phyloP scores from a whole-genome alignment of 148 eudicot species.

The Rhododendron ferrugineum region DNA sequence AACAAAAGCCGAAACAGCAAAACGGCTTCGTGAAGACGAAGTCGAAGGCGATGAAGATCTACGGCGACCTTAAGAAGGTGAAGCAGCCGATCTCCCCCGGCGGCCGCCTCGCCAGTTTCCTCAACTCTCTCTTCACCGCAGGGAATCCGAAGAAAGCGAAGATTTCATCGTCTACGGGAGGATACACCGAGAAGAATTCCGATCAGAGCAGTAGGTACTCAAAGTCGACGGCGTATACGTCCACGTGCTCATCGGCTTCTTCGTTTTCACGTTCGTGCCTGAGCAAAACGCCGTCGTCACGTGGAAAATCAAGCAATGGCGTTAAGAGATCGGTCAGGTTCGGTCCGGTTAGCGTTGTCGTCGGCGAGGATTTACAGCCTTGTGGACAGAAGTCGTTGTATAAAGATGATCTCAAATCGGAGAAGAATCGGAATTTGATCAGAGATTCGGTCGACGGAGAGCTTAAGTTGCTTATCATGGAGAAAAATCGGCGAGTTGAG shows the following conservation, averaged over 20 bases:
- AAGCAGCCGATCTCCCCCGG: constrained; percentile 92
- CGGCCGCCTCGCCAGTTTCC: constrained; percentile 60
- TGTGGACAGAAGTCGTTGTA: constrained; percentile 18
- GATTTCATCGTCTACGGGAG: constrained; percentile 13
- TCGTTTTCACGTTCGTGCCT: constrained; percentile 56
- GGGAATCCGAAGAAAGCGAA: constrained; percentile 38
- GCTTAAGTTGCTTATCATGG: constrained; percentile 32
- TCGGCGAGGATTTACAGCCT: constrained; percentile 26
- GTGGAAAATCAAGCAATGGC: constrained; percentile 25
- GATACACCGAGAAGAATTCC: constrained; percentile 7
- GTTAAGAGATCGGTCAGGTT: constrained; percentile 47
- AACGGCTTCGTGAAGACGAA: constrained; percentile 40
- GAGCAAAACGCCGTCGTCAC: constrained; percentile 48
- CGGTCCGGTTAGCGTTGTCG: constrained; percentile 27
- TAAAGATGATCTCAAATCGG: background rate
- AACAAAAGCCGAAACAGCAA: constrained; percentile 18
- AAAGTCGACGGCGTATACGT: constrained; percentile 20
- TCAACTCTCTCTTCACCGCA: constrained; percentile 62
- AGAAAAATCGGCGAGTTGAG: constrained; percentile 53
- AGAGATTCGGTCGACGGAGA: constrained; percentile 19
- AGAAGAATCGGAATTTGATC: background rate
- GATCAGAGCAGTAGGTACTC: constrained; percentile 7
- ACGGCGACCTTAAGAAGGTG: constrained; percentile 72
- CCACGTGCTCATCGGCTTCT: constrained; percentile 48
- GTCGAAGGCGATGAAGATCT: constrained; percentile 66